Evolutionary conservation across 2,329 filamentous ascomycete species (phyloP).

Genomic region (Ceratocystis colombiana): DNA sequence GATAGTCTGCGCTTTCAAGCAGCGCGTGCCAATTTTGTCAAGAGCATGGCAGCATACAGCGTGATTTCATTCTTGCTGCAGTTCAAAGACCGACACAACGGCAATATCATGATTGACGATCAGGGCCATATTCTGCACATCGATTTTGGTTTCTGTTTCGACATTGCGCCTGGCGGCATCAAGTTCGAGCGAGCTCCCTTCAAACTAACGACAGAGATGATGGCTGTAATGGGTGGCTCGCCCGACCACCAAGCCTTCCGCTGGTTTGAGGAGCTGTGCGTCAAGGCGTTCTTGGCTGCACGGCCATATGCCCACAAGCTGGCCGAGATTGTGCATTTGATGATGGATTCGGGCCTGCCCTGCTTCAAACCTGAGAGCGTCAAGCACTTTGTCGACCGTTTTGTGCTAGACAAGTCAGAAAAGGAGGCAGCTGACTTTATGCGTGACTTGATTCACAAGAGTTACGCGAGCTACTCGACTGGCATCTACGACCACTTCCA

Average conservation of each 20-base stretch:
- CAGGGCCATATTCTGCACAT: constrained; percentile 96
- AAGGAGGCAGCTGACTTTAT: constrained; percentile 92
- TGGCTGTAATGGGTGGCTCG: constrained; percentile 93
- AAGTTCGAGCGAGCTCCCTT: constrained; percentile 97
- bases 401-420: constrained; percentile 85
- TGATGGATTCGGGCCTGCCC: constrained; percentile 91
- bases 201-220: constrained; percentile 95
- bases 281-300: constrained; percentile 87
- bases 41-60: constrained; percentile 97
- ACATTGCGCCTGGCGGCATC: constrained; percentile 92
- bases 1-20: constrained; percentile 91
- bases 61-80: constrained; percentile 94
- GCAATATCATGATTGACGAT: constrained; percentile 99
- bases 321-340: constrained; percentile 77
- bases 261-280: constrained; percentile 91
- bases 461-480: constrained; percentile 81
- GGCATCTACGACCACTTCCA: constrained; percentile 98
- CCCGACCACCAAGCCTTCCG: constrained; percentile 78
- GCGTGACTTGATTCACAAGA: constrained; percentile 78
- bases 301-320: constrained; percentile 82
- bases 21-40: constrained; percentile 93
- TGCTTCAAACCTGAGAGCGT: constrained; percentile 98
- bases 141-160: constrained; percentile 98
- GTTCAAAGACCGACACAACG: constrained; percentile 98
- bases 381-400: constrained; percentile 81